phyloP scores from a whole-genome alignment of 495 filamentous ascomycete species.

The Aspergillus hancockii region DNA sequence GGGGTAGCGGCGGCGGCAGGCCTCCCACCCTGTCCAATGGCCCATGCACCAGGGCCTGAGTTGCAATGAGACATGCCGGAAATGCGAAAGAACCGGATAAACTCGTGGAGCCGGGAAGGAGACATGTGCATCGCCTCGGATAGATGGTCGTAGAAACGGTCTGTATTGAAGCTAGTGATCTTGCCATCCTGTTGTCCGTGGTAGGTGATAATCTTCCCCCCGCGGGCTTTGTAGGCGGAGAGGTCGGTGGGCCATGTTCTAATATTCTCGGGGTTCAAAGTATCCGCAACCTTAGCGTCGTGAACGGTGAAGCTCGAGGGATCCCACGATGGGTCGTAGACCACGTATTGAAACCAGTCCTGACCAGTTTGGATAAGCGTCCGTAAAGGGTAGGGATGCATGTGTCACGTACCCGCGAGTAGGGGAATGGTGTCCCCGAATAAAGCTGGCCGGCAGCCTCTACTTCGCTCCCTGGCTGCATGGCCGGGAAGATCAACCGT shows the following conservation, averaged over 20 bases:
- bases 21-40: conserved; percentile 39
- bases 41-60: conserved; percentile 44
- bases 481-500: conserved; percentile 46
- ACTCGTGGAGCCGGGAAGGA: conserved; percentile 38
- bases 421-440: conserved; percentile 5
- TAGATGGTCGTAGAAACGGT: conserved; percentile 29
- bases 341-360: conserved; percentile 40
- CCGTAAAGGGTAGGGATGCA: not conserved
- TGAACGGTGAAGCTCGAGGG: conserved; percentile 25
- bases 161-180: conserved; percentile 25
- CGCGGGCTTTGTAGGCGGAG: conserved; percentile 22
- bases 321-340: conserved; percentile 45
- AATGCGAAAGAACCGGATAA: conserved; percentile 52
- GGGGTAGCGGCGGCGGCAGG: conserved; percentile 18
- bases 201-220: conserved; percentile 37
- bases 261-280: conserved; percentile 30
- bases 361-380: not conserved
- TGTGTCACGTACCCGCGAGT: conserved; percentile 3
- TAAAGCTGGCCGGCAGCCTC: conserved; percentile 21
- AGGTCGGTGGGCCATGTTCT: conserved; percentile 37
- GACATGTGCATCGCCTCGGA: conserved; percentile 26
- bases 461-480: conserved; percentile 28
- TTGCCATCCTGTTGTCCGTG: conserved; percentile 34
- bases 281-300: conserved; percentile 24
- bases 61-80: conserved; percentile 46